Conservation (phyloP, 2,329 filamentous ascomycete genomes). For the Aspergillus brunneoviolaceus region DNA sequence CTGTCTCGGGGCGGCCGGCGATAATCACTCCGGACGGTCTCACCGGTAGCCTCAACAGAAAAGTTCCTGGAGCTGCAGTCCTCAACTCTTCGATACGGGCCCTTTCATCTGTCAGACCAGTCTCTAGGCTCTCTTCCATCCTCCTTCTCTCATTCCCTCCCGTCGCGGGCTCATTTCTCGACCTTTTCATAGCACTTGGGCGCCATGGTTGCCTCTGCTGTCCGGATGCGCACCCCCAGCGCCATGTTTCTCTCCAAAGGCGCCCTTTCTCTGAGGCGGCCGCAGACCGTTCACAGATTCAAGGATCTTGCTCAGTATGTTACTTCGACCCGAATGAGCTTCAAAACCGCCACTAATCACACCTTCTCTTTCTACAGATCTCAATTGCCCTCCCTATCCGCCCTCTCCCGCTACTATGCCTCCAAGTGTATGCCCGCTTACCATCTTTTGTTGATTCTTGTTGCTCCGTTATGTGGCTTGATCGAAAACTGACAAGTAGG, state of each 20-base stretch:
- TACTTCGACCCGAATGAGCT: neutral
- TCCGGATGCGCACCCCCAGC: conserved; percentile 47
- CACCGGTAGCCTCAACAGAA: conserved; percentile 46
- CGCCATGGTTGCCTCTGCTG: conserved; percentile 56
- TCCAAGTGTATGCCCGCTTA: conserved; percentile 59
- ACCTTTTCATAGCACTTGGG: conserved; percentile 29
- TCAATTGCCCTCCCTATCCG: conserved; percentile 55
- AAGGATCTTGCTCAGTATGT: conserved; percentile 44
- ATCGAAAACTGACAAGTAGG: conserved; percentile 22
- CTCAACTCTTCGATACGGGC: conserved; percentile 32
- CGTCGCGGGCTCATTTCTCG: conserved; percentile 25
- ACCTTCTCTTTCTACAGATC: conserved; percentile 27
- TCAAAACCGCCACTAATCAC: conserved; percentile 21
- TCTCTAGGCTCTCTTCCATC: conserved; percentile 19
- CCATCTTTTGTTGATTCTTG: conserved; percentile 10
- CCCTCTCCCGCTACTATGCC: conserved; percentile 66
- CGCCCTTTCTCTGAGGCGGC: conserved; percentile 46
- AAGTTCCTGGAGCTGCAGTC: conserved; percentile 35
- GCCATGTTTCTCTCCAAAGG: conserved; percentile 45
- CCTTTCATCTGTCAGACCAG: conserved; percentile 25
- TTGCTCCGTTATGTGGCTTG: conserved; percentile 11
- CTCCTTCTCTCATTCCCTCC: conserved; percentile 21
- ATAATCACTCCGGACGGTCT: conserved; percentile 33
- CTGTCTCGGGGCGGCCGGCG: conserved; percentile 22
- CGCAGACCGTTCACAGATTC: conserved; percentile 45